Evolutionary conservation across 2,329 filamentous ascomycete genomes (phyloP).

Genomic region (Neopestalotiopsis clavispora): DNA sequence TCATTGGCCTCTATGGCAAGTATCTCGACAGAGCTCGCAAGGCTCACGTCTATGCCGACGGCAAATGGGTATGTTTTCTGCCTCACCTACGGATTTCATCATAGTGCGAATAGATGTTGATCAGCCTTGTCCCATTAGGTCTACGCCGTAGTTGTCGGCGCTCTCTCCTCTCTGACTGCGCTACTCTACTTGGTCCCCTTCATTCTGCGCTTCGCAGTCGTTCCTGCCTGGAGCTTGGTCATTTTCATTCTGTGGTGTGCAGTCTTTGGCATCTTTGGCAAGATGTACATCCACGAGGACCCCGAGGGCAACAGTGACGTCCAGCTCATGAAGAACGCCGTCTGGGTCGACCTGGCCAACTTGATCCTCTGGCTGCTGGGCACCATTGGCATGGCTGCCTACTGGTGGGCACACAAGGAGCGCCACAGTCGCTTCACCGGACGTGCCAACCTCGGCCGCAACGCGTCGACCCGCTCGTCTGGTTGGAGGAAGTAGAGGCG

Average conservation of each 20-base stretch:
- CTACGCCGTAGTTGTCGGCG: slow-evolving; percentile 75
- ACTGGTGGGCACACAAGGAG: slow-evolving; percentile 64
- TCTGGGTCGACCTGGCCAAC: slow-evolving; percentile 81
- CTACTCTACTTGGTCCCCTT: slow-evolving; percentile 70
- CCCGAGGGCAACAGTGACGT: slow-evolving; percentile 67
- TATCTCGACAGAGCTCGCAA: slow-evolving; percentile 65
- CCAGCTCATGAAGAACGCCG: slow-evolving; percentile 81
- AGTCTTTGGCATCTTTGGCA: slow-evolving; percentile 83
- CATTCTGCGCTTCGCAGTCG: slow-evolving; percentile 54
- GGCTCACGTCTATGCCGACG: slow-evolving; percentile 56
- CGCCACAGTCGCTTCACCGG: slow-evolving; percentile 62
- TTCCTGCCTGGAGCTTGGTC: slow-evolving; percentile 73
- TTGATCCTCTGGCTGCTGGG: slow-evolving; percentile 78
- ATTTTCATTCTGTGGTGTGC: slow-evolving; percentile 81
- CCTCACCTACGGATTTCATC: not conserved
- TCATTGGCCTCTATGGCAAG: slow-evolving; percentile 78
- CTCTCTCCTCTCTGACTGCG: slow-evolving; percentile 67
- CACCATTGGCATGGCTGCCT: slow-evolving; percentile 56
- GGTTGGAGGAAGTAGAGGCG: slow-evolving; percentile 24
- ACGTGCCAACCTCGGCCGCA: slow-evolving; percentile 52
- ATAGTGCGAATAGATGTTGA: not conserved
- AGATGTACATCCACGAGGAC: slow-evolving; percentile 75
- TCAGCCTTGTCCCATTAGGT: slow-evolving; percentile 45
- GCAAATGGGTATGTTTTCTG: slow-evolving; percentile 68
- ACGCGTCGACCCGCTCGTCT: slow-evolving; percentile 25